Conservation (phyloP, 192 early-diverging fungal genomes). For the Rhizophagus prolifer region DNA sequence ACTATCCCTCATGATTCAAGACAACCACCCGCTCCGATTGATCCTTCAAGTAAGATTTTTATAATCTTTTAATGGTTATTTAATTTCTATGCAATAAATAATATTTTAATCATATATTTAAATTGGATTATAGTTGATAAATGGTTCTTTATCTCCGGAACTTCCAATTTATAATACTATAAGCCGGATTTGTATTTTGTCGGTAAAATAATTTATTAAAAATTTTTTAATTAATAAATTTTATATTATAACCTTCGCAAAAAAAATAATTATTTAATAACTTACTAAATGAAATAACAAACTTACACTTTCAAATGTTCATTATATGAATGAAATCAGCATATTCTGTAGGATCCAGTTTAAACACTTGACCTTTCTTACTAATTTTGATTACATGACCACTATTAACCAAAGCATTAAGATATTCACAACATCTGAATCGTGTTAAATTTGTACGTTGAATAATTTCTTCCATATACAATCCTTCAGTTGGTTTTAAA, state of each 20-base stretch:
- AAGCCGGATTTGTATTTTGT: too few species aligned
- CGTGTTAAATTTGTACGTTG: background rate
- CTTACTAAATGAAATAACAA: too few species aligned
- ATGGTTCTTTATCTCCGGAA: constrained; percentile 97
- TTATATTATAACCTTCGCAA: too few species aligned
- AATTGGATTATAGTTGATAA: constrained; percentile 69
- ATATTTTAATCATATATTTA: too few species aligned
- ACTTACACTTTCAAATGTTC: background rate
- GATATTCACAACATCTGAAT: constrained; percentile 16
- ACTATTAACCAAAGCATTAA: constrained; percentile 3
- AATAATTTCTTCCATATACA: constrained; percentile 21
- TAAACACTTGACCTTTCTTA: constrained; percentile 14
- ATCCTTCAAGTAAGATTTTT: constrained; percentile 55
- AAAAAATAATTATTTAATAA: too few species aligned
- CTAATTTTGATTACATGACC: constrained; percentile 11
- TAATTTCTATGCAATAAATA: constrained; percentile 30
- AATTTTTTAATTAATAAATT: too few species aligned
- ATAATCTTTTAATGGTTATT: background rate
- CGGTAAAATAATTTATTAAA: background rate
- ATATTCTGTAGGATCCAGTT: background rate
- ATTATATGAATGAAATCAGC: background rate
- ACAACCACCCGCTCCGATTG: constrained; percentile 66
- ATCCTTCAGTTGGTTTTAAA: constrained; percentile 11
- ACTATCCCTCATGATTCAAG: constrained; percentile 58
- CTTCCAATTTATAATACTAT: constrained; percentile 51